Evolutionary conservation across 371 early-diverging fungal genomes (phyloP).

Genomic region (Mycotypha africana): DNA sequence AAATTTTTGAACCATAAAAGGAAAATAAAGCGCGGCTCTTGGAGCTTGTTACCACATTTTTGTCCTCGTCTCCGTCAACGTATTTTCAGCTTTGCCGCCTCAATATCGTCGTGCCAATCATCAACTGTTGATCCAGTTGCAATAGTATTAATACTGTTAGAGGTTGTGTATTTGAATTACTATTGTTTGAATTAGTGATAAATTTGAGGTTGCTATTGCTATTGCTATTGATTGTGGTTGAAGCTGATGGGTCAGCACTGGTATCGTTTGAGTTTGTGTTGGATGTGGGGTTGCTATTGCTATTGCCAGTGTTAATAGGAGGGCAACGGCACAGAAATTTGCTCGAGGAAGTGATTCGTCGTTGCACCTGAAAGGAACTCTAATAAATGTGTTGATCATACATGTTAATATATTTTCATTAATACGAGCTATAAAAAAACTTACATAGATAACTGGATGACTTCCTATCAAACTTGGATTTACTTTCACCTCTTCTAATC

Average conservation of each 20-base stretch:
- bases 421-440: constrained; percentile 2
- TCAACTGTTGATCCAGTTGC: constrained; percentile 2
- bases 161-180: constrained; percentile 4
- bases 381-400: constrained; percentile 2
- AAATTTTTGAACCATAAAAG: too few relatives aligned
- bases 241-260: background rate
- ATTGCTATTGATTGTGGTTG: background rate
- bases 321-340: constrained; percentile 3
- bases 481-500: background rate
- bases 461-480: background rate
- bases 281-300: constrained; percentile 1
- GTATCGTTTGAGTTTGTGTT: constrained; percentile 1
- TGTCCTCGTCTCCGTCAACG: constrained; percentile 61
- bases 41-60: too few relatives aligned
- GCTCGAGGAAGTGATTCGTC: constrained; percentile 1
- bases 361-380: constrained; percentile 5
- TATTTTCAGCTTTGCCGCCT: constrained; percentile 1
- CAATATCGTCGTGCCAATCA: constrained; percentile 1
- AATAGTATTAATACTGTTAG: constrained; percentile 3
- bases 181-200: background rate
- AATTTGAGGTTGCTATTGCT: background rate
- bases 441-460: background rate
- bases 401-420: constrained; percentile 4
- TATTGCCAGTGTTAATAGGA: background rate
- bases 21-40: too few relatives aligned